These are phyloP conservation scores for Pestalotiopsis sp. DNA, from an alignment of 2,329 filamentous ascomycete species.

Conservation along the genomic window DNA sequence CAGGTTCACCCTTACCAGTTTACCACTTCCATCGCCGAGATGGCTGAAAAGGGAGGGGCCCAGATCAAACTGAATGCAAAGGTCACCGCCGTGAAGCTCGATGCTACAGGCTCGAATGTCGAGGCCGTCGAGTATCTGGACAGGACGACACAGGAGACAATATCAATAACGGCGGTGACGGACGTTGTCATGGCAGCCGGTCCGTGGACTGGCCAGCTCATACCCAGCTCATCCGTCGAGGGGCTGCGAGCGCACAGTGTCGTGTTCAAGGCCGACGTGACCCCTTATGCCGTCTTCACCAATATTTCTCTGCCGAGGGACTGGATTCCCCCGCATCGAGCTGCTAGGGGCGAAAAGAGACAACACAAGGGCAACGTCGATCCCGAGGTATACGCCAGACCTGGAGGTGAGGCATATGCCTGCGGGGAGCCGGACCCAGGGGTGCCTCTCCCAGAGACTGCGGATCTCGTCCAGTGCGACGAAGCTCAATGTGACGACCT, in stretches of 20 bases:
- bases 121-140: slow-evolving; percentile 64
- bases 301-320: slow-evolving; percentile 74
- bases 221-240: slow-evolving; percentile 60
- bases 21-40: slow-evolving; percentile 78
- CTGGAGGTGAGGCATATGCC: slow-evolving; percentile 87
- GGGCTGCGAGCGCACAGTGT: slow-evolving; percentile 67
- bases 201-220: slow-evolving; percentile 63
- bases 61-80: slow-evolving; percentile 67
- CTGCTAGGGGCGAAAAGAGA: slow-evolving; percentile 50
- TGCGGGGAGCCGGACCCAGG: slow-evolving; percentile 87
- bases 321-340: slow-evolving; percentile 58
- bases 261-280: slow-evolving; percentile 66
- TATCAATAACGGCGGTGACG: slow-evolving; percentile 46
- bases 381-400: slow-evolving; percentile 92
- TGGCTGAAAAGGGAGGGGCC: slow-evolving; percentile 72
- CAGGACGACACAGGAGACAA: slow-evolving; percentile 39
- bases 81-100: slow-evolving; percentile 66
- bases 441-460: slow-evolving; percentile 74
- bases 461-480: slow-evolving; percentile 77
- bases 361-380: slow-evolving; percentile 67
- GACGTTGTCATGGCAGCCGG: slow-evolving; percentile 61
- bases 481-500: slow-evolving; percentile 81
- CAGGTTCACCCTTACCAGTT: slow-evolving; percentile 95
- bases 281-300: slow-evolving; percentile 82
- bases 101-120: slow-evolving; percentile 53